These are phyloP conservation scores for Citrus trifoliata DNA, from an alignment of 345 rosid species.

Conservation along the genomic window DNA sequence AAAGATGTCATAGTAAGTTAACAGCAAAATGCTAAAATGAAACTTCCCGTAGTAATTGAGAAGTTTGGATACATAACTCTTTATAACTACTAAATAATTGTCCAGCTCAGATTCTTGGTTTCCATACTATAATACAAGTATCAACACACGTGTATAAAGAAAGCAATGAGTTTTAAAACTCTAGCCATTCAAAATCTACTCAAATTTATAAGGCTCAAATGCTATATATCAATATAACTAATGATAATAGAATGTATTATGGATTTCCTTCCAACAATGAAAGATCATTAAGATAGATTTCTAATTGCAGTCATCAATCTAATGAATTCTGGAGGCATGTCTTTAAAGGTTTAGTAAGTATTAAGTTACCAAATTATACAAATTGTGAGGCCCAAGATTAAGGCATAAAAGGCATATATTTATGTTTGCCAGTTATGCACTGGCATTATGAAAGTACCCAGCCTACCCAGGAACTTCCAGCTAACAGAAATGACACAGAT, in stretches of 20 bases:
- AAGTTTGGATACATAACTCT: neutral
- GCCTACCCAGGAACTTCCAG: neutral
- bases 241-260: neutral
- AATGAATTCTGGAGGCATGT: neutral
- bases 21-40: neutral
- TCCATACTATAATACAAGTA: neutral
- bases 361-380: neutral
- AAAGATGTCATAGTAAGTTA: neutral
- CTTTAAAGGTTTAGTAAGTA: neutral
- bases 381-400: neutral
- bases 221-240: neutral
- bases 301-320: neutral
- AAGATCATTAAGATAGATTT: neutral
- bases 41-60: neutral
- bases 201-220: neutral
- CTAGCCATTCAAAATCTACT: neutral
- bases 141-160: neutral
- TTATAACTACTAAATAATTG: neutral
- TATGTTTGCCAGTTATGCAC: neutral
- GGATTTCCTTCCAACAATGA: neutral
- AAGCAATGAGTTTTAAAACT: neutral
- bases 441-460: neutral
- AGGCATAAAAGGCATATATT: neutral
- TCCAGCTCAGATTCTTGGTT: neutral
- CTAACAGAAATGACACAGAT: neutral